Evolutionary conservation across 2,329 filamentous ascomycete genomes (phyloP).

Genomic region (Aspergillus jensenii): DNA sequence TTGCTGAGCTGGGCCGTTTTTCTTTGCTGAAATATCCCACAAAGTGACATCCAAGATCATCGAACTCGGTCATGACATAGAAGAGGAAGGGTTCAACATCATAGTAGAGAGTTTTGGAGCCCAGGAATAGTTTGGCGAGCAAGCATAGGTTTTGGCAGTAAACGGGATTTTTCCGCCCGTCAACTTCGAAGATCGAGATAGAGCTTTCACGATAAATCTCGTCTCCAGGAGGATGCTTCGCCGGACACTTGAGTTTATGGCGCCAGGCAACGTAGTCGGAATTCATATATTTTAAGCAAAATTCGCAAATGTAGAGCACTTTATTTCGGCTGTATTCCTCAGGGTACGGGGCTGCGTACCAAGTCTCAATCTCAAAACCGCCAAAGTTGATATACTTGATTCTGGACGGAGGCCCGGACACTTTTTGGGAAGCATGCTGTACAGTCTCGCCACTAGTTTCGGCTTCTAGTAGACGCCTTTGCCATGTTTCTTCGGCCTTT

Average conservation of each 20-base stretch:
- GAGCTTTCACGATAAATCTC: conserved; percentile 96
- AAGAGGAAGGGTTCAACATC: conserved; percentile 99
- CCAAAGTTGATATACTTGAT: conserved; percentile 99
- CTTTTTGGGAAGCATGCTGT: conserved; percentile 68
- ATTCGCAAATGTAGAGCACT: conserved; percentile 98
- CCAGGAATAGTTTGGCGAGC: conserved; percentile 92
- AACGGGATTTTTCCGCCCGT: conserved; percentile 87
- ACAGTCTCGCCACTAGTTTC: conserved; percentile 66
- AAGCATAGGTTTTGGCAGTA: conserved; percentile 97
- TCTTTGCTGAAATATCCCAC: conserved; percentile 99
- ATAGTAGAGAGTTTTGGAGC: conserved; percentile 98
- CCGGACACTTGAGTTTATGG: conserved; percentile 94
- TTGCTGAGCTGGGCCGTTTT: conserved; percentile 88
- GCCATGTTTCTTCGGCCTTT: conserved; percentile 90
- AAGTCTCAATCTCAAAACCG: conserved; percentile 96
- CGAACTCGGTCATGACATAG: conserved; percentile 92
- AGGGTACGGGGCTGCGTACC: conserved; percentile 97
- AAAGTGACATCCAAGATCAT: conserved; percentile 87
- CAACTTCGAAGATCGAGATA: conserved; percentile 96
- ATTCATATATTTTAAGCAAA: conserved; percentile 99
- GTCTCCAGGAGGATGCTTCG: conserved; percentile 94
- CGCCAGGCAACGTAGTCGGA: conserved; percentile 98
- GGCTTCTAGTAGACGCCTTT: conserved; percentile 61
- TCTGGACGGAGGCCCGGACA: conserved; percentile 84
- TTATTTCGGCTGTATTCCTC: conserved; percentile 97